Evolutionary conservation across 345 rosid species (phyloP), one percentile per base, ranked within the genome.

Genomic region (Eucalyptus cladocalyx): DNA sequence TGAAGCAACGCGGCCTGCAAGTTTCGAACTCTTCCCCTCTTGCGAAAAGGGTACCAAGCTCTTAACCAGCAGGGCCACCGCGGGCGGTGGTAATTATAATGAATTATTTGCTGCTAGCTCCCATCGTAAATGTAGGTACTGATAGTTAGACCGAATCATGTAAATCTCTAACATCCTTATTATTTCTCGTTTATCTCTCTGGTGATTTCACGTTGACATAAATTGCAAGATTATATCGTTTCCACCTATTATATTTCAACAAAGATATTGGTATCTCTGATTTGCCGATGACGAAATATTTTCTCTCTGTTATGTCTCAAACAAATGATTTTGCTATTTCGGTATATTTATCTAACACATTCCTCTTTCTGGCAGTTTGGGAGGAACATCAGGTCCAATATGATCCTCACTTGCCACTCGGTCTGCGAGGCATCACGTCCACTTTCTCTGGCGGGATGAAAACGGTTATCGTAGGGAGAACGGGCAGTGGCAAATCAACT

Each of bases 401-500:
- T 93, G 97, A 97, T 53, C 94, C 96, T 30, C 95, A 94, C 86
- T 87, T 97, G 97, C 99, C 99, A 16, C 96, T 96, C 12, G 98
- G 96, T 76, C 67, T 97, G 90, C 94, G 93, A 72, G 98, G 99
- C 81, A 92, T 96, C 86, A 93, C 98, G 1, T 96, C 98, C 92
- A 97, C 95, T 42, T 94, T 97, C 88, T 92, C 88, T 1, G 97
- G 98, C 90, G 95, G 98, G 34, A 89, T 91, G 91, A 97, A 94
- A 92, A 96, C 98, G 42, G 98, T 98, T 11, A 95, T 97, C 56
- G 97, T 97, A 13, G 99, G 99, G 88, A 94, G 99, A 88, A 96
- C 98, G 18, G 97, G 99, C 13, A 94, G 98, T 87, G 99, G 99
- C 9, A 97, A 97, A 94, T 93, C 99, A 19, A 97, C 99, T 80